Evolutionary conservation across 73 alveolate genomes (phyloP).

Genomic region (Tetrahymena thermophila): DNA sequence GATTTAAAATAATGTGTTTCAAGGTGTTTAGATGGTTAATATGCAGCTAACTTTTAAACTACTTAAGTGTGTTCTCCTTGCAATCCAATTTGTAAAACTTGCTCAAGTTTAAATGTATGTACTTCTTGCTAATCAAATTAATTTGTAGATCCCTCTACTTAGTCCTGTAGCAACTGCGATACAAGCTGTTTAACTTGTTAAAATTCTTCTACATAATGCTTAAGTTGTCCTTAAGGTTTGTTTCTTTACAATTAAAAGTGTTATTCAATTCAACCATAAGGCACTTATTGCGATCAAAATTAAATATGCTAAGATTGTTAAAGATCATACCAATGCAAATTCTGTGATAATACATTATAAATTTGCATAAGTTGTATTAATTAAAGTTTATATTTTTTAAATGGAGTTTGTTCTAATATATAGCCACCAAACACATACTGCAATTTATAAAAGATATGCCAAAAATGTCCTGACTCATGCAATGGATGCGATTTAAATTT

Average conservation of each 20-base stretch:
- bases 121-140: not conserved
- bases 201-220: not conserved
- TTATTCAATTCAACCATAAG: not conserved
- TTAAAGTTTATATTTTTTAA: not conserved
- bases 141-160: not conserved
- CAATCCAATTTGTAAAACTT: not conserved
- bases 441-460: not conserved
- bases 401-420: not conserved
- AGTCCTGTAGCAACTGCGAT: not conserved
- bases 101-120: not conserved
- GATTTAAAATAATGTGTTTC: not conserved
- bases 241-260: not conserved
- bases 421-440: not conserved
- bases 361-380: not conserved
- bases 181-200: not conserved
- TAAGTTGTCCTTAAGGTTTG: not conserved
- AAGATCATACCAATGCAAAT: not conserved
- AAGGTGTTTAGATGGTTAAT: not conserved
- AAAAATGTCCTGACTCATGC: not conserved
- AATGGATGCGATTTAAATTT: not conserved
- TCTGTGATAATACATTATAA: not conserved
- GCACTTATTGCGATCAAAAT: not conserved
- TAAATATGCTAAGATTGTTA: not conserved
- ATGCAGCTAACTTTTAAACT: not conserved
- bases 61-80: not conserved